Evolutionary conservation across 208 protist genomes (phyloP).

Genomic region (Trypanosoma theileri): DNA sequence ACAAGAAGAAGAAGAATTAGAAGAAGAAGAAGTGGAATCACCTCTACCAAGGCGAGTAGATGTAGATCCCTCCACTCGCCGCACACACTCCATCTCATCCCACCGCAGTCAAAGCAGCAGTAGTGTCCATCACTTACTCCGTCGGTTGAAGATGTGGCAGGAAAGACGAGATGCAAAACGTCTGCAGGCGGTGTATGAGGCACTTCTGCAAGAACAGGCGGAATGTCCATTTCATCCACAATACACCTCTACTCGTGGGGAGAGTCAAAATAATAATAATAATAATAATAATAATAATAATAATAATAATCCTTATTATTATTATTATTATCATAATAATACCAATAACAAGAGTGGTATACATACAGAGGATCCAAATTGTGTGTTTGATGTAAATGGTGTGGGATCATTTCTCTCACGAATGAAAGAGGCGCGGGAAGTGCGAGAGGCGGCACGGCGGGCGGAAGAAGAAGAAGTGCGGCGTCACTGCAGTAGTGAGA

Average conservation of each 20-base stretch:
- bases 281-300: constrained; percentile 11
- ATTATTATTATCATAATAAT: constrained; percentile 16
- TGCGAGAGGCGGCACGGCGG: constrained; percentile 23
- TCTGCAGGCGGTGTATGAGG: constrained; percentile 59
- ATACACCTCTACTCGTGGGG: neutral
- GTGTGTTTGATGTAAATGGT: constrained; percentile 19
- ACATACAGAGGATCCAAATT: neutral
- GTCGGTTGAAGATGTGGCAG: constrained; percentile 57
- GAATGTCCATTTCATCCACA: constrained; percentile 56
- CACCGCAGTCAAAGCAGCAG: neutral
- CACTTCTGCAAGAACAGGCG: constrained; percentile 45
- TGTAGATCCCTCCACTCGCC: neutral
- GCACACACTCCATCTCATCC: neutral
- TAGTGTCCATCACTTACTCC: constrained; percentile 32
- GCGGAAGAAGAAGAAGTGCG: constrained; percentile 42
- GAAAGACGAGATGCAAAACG: constrained; percentile 60
- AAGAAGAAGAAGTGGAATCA: neutral
- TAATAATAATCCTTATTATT: no score
- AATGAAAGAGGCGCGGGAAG: constrained; percentile 35
- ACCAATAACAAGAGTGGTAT: constrained; percentile 8
- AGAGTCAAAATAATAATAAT: constrained; percentile 16
- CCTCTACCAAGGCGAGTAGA: neutral
- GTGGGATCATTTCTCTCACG: constrained; percentile 48
- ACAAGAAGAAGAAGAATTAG: neutral
- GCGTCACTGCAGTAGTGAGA: constrained; percentile 18